phyloP scores from a whole-genome alignment of 202 grass and related monocot species.

The Digitaria exilis region DNA sequence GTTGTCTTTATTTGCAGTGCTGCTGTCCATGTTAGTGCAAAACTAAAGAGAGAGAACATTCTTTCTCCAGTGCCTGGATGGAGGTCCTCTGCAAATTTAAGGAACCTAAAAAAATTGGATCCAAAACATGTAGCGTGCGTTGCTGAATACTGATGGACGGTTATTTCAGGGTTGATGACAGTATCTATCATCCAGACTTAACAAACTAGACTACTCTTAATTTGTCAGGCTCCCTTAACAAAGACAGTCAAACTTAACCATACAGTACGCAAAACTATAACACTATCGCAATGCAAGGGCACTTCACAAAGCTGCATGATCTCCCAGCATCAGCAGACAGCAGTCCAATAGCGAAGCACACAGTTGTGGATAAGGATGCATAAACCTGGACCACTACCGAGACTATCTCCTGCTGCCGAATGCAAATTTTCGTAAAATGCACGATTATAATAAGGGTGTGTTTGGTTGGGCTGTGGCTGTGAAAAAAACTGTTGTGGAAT shows the following conservation, averaged over 20 bases:
- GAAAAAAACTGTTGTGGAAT: no score
- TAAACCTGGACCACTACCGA: not conserved
- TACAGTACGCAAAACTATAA: not conserved
- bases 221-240: not conserved
- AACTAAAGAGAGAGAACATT: not conserved
- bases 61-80: not conserved
- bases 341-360: not conserved
- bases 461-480: no score
- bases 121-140: not conserved
- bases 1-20: not conserved
- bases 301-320: not conserved
- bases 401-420: no score
- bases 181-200: not conserved
- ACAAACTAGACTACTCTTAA: not conserved
- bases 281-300: not conserved
- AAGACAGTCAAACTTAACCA: not conserved
- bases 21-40: not conserved
- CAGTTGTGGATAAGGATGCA: slow-evolving; percentile 9
- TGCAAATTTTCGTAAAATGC: not conserved
- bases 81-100: not conserved
- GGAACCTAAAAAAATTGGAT: not conserved
- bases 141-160: not conserved
- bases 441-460: not conserved
- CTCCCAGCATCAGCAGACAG: no score
- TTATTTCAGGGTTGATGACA: slow-evolving; percentile 9